Evolutionary conservation across 208 protist genomes (phyloP), one percentile per base, ranked within the genome.

Genomic region (Trypanosoma platydactyli): DNA sequence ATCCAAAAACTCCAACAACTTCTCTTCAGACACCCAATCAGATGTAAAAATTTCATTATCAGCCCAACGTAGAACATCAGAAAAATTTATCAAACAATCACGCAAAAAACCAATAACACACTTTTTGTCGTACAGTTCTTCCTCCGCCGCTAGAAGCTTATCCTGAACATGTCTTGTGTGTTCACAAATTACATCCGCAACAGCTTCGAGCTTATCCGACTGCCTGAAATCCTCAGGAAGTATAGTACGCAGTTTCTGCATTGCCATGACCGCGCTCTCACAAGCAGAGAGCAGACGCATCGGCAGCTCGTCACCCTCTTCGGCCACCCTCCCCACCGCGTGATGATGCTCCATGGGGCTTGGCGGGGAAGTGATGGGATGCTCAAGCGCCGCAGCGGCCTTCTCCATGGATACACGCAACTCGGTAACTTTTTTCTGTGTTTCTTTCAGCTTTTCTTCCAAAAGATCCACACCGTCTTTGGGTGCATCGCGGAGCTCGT

Each of bases 391-490:
- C 15, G 24, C 24, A 3, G 49, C 49, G 4, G 29, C 49, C 12
- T 54, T 22, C 27, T 54, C 27, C 20, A 54, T 29, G 27, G 27
- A 54, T 5, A 20, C 27, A 54, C 22, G 49, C 49, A 54, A 20
- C 6, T 5, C 49, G 3, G 49, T 20, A 12, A 29, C 49, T 15
- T 29, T 22, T 5, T 30, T 1, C 49, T 54, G 18, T 20, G 11
- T 54, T 1, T 33, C 27, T 6, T 5, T 20, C 22, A 54, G 24
- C 49, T 54, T 12, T 20, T 54, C 49, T 20, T 54, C 22, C 49
- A 54, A 22, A 4, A 54, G 24, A 15, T 75, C 76, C 15, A 51
- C 49, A 7, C 71, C 64, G 18, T 49, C 60, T 40, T 71, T 58
- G 12, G 68, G 46, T 5, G n/a, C 35, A 33, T 56, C 46, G 20